A percentile compares a stretch with the other conserved stretches of the same genome.
These are phyloP conservation scores for Linum tenue DNA, from an alignment of 345 rosid genomes.

Conservation along the genomic window DNA sequence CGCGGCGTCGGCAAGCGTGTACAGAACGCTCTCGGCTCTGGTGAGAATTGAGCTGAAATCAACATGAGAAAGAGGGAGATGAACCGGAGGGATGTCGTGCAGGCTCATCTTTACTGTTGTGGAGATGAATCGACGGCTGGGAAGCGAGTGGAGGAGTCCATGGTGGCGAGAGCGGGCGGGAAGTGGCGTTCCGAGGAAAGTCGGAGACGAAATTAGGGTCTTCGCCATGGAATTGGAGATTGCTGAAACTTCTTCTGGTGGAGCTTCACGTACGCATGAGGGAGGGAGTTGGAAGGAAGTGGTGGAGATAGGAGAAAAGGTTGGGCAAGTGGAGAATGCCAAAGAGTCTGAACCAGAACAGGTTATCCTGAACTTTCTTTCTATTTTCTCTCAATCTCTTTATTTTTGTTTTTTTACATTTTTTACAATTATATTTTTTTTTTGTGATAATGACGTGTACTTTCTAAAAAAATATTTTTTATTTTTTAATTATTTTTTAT, in stretches of 20 bases:
- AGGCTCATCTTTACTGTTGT: constrained; percentile 58
- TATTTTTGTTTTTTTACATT: neutral
- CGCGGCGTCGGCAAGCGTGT: constrained; percentile 81
- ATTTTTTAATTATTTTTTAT: too few species aligned
- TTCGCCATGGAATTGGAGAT: constrained; percentile 53
- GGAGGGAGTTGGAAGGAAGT: neutral
- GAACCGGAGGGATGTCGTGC: constrained; percentile 61
- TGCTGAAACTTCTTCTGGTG: neutral
- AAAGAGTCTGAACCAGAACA: neutral
- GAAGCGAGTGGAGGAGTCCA: constrained; percentile 33
- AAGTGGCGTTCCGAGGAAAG: constrained; percentile 54
- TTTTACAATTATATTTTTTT: too few species aligned
- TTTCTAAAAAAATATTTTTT: too few species aligned
- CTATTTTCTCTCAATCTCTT: neutral
- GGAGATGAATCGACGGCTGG: constrained; percentile 43
- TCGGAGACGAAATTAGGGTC: constrained; percentile 63
- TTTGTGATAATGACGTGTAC: too few species aligned
- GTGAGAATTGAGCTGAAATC: constrained; percentile 38
- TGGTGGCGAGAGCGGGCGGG: constrained; percentile 43
- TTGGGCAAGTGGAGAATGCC: neutral
- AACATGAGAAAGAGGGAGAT: constrained; percentile 35
- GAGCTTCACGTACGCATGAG: constrained; percentile 20
- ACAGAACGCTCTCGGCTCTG: constrained; percentile 65
- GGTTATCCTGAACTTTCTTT: neutral
- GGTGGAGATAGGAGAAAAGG: constrained; percentile 6